Evolutionary conservation across 2,329 filamentous ascomycete species (phyloP), one percentile per base, ranked within the genome.

Genomic region (Cordyceps sp.): DNA sequence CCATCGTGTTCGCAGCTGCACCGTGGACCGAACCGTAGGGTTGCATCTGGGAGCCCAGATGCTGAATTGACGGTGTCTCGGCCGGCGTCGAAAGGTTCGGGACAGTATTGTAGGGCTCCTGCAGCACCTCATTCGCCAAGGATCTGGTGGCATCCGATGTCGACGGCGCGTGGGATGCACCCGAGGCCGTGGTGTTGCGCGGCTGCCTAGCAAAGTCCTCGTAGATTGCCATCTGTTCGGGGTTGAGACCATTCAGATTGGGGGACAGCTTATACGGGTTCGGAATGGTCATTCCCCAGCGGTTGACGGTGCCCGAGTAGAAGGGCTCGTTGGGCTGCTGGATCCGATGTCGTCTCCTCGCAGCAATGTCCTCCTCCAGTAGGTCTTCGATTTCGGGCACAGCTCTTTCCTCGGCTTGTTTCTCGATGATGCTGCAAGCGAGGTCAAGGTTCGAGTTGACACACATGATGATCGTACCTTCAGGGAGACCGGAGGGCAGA

Each of bases 381-480:
- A 93, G 80, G 39, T 92, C 81, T 51, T 98, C 88, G 36, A 98
- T 96, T 52, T 98, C 90, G 2, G 83, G 80, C 25, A 94, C 64
- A 9, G 90, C 90, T 38, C 88, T 81, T 46, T 93, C 82, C 52
- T 96, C 88, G 4, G 90, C 92, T 32, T 90, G 86, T 53, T 90
- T 85, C 55, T 98, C 90, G 29, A 98, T 92, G 39, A 94, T 82
- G 44, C 73, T 79, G 49, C 90, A 96, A 29, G 92, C 88, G 26
- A 85, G 69, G 44, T 98, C 90, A 20, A 98, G 68, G 50, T 98
- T 98, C 41, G 92, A 88, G 52, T 96, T 98, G 38, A 98, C 88
- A 54, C 92, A 96, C 83, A 98, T 94, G 35, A 96, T 72, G 38
- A 98, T 90, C 21, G 90, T 82, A 6, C 90, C 90, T 57, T 98